A percentile compares a stretch with the other conserved stretches of the same genome.
Evolutionary conservation across 2,329 filamentous ascomycete genomes (phyloP).

Genomic region (Coniochaeta sp.): DNA sequence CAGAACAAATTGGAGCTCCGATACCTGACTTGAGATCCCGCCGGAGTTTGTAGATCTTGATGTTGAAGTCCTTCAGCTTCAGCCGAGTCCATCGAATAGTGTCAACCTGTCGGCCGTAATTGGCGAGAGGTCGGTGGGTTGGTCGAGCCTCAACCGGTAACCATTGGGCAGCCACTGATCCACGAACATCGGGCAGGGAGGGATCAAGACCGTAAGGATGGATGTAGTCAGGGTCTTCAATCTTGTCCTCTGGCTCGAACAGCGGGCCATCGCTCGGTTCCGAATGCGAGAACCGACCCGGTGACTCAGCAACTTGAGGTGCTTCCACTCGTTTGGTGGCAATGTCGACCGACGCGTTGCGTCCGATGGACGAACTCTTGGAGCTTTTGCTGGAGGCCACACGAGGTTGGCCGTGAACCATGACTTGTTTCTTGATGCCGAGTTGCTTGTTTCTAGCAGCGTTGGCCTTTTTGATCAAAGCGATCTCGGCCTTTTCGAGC

Average conservation of each 20-base stretch:
- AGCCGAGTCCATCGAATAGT: slow-evolving; percentile 78
- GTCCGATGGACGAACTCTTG: neutral
- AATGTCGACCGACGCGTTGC: slow-evolving; percentile 4
- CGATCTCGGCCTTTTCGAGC: slow-evolving; percentile 76
- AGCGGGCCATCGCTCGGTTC: neutral
- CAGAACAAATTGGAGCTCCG: slow-evolving; percentile 57
- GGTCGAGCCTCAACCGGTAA: slow-evolving; percentile 61
- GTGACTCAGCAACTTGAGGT: neutral
- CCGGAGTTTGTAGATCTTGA: slow-evolving; percentile 34
- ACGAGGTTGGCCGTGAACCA: neutral
- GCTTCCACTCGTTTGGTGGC: neutral
- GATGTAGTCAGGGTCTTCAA: slow-evolving; percentile 39
- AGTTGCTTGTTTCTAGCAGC: slow-evolving; percentile 45
- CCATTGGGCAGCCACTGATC: slow-evolving; percentile 58
- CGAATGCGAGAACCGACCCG: neutral
- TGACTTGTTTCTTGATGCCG: slow-evolving; percentile 10
- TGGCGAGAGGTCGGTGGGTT: slow-evolving; percentile 57
- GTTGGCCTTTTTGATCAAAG: slow-evolving; percentile 69
- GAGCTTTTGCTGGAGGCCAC: neutral
- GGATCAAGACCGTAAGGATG: slow-evolving; percentile 22
- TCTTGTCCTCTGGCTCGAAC: slow-evolving; percentile 29
- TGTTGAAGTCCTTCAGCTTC: slow-evolving; percentile 41
- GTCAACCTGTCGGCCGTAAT: slow-evolving; percentile 70
- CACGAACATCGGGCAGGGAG: slow-evolving; percentile 24
- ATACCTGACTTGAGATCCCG: slow-evolving; percentile 56